A percentile compares a stretch with the other conserved stretches of the same genome.
Evolutionary conservation across 345 rosid genomes (phyloP).

Genomic region (Salix brachista): DNA sequence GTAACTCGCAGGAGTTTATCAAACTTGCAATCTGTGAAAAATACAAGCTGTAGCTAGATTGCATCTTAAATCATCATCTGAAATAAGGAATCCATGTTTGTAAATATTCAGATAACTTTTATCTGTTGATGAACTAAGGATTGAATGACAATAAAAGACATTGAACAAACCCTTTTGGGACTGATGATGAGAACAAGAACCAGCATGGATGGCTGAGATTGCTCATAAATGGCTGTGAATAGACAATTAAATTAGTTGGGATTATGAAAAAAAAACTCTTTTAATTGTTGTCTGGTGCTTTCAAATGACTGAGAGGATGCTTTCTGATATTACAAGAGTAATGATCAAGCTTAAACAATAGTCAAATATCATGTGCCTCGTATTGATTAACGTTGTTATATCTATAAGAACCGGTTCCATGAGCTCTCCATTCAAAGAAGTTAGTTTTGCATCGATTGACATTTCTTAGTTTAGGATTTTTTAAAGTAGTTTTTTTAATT

Average conservation of each 20-base stretch:
- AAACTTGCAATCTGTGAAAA: conserved; percentile 2
- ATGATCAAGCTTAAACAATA: not conserved
- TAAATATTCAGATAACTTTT: not conserved
- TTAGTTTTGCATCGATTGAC: not conserved
- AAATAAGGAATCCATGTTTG: not conserved
- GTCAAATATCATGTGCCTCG: not conserved
- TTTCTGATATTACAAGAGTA: too few relatives aligned
- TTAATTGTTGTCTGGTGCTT: not conserved
- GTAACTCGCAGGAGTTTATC: conserved; percentile 23
- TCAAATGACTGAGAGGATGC: not conserved
- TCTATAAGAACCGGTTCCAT: not conserved
- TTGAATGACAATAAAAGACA: not conserved
- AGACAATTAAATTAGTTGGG: not conserved
- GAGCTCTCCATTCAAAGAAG: not conserved
- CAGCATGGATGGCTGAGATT: not conserved
- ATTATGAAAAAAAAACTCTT: too few relatives aligned
- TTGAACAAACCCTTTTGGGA: not conserved
- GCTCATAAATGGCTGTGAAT: not conserved
- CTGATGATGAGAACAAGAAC: not conserved
- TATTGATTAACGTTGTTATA: not conserved
- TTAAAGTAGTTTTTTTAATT: too few relatives aligned
- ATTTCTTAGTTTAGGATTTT: too few relatives aligned
- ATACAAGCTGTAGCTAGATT: not conserved
- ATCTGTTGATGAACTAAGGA: not conserved
- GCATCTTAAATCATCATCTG: not conserved